A percentile compares a stretch with the other conserved stretches of the same genome.
Conservation (phyloP, 306 rosid species). For the Ammopiptanthus mongolicus region DNA sequence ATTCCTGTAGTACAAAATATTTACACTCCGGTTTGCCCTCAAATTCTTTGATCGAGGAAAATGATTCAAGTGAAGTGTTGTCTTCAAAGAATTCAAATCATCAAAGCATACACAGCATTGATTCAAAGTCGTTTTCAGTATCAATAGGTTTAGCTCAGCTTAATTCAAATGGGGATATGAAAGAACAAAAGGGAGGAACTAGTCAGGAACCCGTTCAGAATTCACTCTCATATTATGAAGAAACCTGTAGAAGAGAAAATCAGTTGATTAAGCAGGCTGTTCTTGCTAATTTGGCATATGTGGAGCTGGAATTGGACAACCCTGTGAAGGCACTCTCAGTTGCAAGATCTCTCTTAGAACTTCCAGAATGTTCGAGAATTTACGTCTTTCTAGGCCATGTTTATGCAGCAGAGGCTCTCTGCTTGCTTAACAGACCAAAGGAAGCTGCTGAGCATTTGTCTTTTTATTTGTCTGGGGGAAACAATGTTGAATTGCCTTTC, state of each 20-base stretch:
- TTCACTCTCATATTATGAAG: conserved; percentile 70
- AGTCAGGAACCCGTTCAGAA: conserved; percentile 79
- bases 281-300: conserved; percentile 84
- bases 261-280: conserved; percentile 76
- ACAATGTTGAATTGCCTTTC: conserved; percentile 65
- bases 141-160: conserved; percentile 55
- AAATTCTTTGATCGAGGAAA: conserved; percentile 59
- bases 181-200: conserved; percentile 79
- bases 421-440: conserved; percentile 77
- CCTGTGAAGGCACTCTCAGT: conserved; percentile 66
- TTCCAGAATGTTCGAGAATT: conserved; percentile 83
- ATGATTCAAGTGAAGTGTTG: conserved; percentile 50
- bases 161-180: conserved; percentile 70
- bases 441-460: conserved; percentile 82
- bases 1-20: conserved; percentile 35
- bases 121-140: conserved; percentile 57
- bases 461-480: conserved; percentile 63
- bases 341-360: conserved; percentile 63
- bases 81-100: conserved; percentile 52
- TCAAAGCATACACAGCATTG: conserved; percentile 47
- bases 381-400: conserved; percentile 74
- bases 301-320: conserved; percentile 84
- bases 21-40: conserved; percentile 55
- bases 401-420: conserved; percentile 95
- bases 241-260: conserved; percentile 58